Conservation (phyloP, 768 basidiomycete species). For the Pleurotus salmoneostramineus region DNA sequence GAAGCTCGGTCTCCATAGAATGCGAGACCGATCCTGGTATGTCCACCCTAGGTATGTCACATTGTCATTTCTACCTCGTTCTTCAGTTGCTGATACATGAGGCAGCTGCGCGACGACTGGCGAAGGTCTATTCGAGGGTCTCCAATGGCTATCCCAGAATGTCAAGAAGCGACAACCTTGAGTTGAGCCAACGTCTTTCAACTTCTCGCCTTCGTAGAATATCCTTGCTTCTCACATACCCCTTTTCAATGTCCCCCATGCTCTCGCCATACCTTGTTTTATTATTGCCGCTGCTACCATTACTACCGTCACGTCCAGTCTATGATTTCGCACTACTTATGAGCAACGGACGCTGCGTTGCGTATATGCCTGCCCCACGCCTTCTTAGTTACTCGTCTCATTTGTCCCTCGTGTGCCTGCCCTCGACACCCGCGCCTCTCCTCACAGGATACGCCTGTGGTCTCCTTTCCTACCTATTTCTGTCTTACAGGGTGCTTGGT, state of each 20-base stretch:
- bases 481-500: constrained; percentile 18
- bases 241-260: constrained; percentile 17
- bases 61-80: neutral
- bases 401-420: constrained; percentile 18
- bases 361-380: constrained; percentile 23
- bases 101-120: constrained; percentile 91
- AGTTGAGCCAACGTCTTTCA: constrained; percentile 18
- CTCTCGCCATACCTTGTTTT: constrained; percentile 7
- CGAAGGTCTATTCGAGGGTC: constrained; percentile 94
- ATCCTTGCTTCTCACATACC: constrained; percentile 26
- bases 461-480: constrained; percentile 13
- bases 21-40: constrained; percentile 99
- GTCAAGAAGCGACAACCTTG: constrained; percentile 89
- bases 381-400: constrained; percentile 9
- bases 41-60: constrained; percentile 88
- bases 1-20: constrained; percentile 90
- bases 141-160: constrained; percentile 97
- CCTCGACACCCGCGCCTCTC: constrained; percentile 26
- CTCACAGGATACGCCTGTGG: constrained; percentile 10
- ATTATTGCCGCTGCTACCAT: constrained; percentile 5
- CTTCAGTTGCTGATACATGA: constrained; percentile 6
- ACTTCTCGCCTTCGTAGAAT: constrained; percentile 23
- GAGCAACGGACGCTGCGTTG: constrained; percentile 20
- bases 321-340: constrained; percentile 25
- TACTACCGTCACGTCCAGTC: constrained; percentile 4